Base-by-base conservation (phyloP, 345 rosid genomes). In the Geranium rotundifolium region DNA sequence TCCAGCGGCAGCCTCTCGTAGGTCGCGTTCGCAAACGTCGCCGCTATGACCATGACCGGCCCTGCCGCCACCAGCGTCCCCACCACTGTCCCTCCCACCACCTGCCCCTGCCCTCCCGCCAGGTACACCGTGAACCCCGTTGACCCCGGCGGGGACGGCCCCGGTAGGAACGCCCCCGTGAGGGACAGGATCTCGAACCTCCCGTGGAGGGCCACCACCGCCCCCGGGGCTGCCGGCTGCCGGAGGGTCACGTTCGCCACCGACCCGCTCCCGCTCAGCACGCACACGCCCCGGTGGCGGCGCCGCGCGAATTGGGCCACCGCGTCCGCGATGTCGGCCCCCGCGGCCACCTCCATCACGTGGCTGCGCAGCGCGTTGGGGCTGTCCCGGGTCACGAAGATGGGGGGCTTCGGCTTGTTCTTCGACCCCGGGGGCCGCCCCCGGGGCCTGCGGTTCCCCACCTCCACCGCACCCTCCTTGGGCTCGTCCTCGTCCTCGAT, bases 51-150 rank as follows among this genome's bases (percentile, higher is more conserved):
- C 79, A 82, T 77, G 57, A 82, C 84, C 5, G 87, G 84, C 1
- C 87, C 87, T 1, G 81, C 77, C 1, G 87, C 87, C 15, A 80
- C 73, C 7, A 82, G 80, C 41, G 87, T 63, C 0, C 87, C 87
- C 13, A 73, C 82, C 56, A 82, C 87, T 27, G 74, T 80, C 23
- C 87, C 87, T 13, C 87, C 87, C 0, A 82, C 82, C 9, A 82
- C 84, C 62, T 82, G 87, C 2, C 87, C 87, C 18, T 80, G 87
- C 14, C 84, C 84, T 0, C 87, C 84, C 16, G 84, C 82, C 13
- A 82, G 61, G 72, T 80, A 82, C n/a, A 82, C 76, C 3, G 84
- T 82, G 58, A 82, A 59, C 3, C 87, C 87, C 5, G 87, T 82
- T 0, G 84, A 73, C 0, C 87, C 87, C 1, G 81, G 87, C 0